These are phyloP conservation scores for Acanthamoeba culbertsoni DNA, from an alignment of 208 protist genomes.

Conservation along the genomic window DNA sequence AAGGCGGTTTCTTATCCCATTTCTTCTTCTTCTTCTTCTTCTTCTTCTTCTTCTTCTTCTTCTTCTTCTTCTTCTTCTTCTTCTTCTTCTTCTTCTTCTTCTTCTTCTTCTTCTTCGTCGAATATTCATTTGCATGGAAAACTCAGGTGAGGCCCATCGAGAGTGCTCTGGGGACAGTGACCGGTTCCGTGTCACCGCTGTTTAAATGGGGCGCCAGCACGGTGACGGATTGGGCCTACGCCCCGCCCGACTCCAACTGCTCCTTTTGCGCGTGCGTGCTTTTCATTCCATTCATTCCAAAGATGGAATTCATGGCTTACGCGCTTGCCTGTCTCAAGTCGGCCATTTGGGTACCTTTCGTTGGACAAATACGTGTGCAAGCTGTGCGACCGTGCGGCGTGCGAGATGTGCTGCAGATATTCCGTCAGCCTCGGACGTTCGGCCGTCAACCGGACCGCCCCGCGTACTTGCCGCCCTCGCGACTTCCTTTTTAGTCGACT, in stretches of 20 bases:
- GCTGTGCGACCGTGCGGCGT: conserved; percentile 26
- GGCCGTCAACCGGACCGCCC: background rate
- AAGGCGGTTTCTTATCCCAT: too few relatives aligned
- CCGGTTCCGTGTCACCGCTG: background rate
- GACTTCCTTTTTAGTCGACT: background rate
- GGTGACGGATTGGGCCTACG: conserved; percentile 27
- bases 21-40: too few relatives aligned
- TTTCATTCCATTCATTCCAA: background rate
- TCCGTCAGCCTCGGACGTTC: conserved; percentile 27
- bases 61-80: too few relatives aligned
- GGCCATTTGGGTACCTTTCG: conserved; percentile 32
- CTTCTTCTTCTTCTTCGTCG: too few relatives aligned
- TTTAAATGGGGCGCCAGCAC: background rate
- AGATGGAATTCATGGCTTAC: background rate
- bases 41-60: too few relatives aligned
- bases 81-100: too few relatives aligned
- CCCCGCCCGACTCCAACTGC: background rate
- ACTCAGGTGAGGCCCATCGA: background rate
- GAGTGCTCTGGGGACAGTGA: background rate
- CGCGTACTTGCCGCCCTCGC: background rate
- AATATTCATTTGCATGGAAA: background rate
- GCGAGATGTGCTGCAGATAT: conserved; percentile 54
- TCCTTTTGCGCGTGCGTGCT: conserved; percentile 5
- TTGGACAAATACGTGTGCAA: conserved; percentile 35
- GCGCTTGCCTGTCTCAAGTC: background rate